A percentile compares a stretch with the other conserved stretches of the same genome.
These are phyloP conservation scores for Solanum corneliomulleri DNA, from an alignment of 257 asterid species.

Conservation along the genomic window DNA sequence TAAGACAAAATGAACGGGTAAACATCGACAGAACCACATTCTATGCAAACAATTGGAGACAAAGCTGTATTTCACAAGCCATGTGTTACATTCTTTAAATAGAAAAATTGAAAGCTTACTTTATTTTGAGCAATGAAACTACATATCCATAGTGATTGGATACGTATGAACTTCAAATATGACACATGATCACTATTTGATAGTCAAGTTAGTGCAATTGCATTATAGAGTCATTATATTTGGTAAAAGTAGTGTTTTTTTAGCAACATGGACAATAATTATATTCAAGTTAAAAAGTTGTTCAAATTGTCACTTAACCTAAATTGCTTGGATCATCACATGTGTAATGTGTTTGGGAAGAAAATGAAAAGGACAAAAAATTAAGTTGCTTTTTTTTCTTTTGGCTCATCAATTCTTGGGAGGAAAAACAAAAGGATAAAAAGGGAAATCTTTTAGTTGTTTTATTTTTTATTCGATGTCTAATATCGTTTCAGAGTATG, in stretches of 20 bases:
- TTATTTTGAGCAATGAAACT: not conserved
- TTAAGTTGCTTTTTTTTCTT: not conserved
- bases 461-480: not conserved
- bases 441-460: not conserved
- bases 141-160: not conserved
- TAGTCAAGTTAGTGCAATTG: not conserved
- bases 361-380: not conserved
- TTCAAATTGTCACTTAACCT: not conserved
- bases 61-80: not conserved
- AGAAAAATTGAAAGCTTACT: not conserved
- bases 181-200: not conserved
- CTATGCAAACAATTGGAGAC: not conserved
- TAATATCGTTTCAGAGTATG: not conserved
- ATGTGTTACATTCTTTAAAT: not conserved
- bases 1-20: no score
- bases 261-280: not conserved
- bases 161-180: not conserved
- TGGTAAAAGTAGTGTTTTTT: not conserved
- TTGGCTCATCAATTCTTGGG: not conserved
- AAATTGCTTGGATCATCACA: not conserved
- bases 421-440: not conserved
- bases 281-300: not conserved
- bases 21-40: not conserved
- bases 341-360: not conserved
- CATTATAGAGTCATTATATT: not conserved